phyloP scores from a whole-genome alignment of 495 filamentous ascomycete species.

The Aspergillus heteromorphus region DNA sequence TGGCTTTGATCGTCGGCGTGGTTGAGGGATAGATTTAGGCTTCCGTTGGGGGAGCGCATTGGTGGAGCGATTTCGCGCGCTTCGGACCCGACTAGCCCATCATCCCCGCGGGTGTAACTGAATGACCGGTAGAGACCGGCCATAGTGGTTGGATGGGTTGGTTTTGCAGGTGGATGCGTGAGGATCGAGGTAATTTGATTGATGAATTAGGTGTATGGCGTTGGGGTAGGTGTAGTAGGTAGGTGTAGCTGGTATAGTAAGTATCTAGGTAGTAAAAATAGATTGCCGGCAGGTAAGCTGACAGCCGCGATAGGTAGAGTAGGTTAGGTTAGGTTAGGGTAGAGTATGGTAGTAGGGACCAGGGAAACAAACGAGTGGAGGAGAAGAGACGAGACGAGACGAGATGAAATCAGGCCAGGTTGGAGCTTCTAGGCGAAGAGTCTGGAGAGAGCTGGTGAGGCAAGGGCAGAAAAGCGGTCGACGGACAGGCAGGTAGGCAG shows the following conservation, averaged over 20 bases:
- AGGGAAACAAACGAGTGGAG: too few species aligned
- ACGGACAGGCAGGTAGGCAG: background rate
- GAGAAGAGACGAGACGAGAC: too few species aligned
- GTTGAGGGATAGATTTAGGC: too few species aligned
- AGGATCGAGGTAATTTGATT: background rate
- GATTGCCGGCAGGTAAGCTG: too few species aligned
- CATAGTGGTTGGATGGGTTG: constrained; percentile 19
- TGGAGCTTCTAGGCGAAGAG: background rate
- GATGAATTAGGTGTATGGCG: background rate
- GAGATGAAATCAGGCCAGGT: too few species aligned
- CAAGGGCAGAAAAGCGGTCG: background rate
- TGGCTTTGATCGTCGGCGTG: constrained; percentile 5
- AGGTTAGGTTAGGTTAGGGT: too few species aligned
- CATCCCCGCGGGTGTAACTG: constrained; percentile 18
- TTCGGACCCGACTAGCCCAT: background rate
- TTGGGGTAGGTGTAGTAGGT: background rate
- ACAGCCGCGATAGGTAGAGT: too few species aligned
- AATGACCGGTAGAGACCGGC: constrained; percentile 15
- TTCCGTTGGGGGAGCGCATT: background rate
- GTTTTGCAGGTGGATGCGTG: background rate
- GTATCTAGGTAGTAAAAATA: too few species aligned
- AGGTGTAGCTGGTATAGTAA: too few species aligned
- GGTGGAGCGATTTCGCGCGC: background rate
- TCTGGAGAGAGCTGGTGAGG: background rate
- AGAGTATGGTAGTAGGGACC: too few species aligned